Percentiles rank a stretch among this genome's conserved stretches.
Conservation (phyloP, 2,329 filamentous ascomycete genomes). For the Graphium sp. region DNA sequence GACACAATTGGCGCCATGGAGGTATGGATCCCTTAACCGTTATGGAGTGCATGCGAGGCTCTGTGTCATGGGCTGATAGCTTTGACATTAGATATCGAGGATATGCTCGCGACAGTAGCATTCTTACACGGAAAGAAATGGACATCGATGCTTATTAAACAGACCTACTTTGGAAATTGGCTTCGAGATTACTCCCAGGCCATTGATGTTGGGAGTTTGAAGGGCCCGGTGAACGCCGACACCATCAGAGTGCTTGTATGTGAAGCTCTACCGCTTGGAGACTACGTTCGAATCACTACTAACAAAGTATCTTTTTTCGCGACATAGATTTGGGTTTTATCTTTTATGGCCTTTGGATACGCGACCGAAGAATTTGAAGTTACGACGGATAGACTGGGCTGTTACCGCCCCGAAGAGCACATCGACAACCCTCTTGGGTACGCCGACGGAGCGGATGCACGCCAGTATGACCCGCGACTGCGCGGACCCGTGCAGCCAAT, state of each 20-base stretch:
- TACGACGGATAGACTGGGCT: conserved; percentile 57
- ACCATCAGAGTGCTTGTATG: conserved; percentile 57
- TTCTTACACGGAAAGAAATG: conserved; percentile 74
- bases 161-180: conserved; percentile 80
- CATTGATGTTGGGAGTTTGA: conserved; percentile 64
- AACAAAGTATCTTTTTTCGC: conserved; percentile 1
- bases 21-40: conserved; percentile 17
- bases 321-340: conserved; percentile 33
- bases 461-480: conserved; percentile 64
- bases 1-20: conserved; percentile 54
- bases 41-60: too few relatives aligned
- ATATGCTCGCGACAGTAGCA: conserved; percentile 61
- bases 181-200: conserved; percentile 74
- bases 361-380: conserved; percentile 69
- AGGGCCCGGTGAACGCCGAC: conserved; percentile 53
- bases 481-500: conserved; percentile 58
- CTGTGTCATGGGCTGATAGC: background rate
- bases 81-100: conserved; percentile 49
- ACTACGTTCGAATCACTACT: background rate
- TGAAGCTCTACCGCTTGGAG: background rate
- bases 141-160: conserved; percentile 62
- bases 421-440: conserved; percentile 69
- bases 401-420: conserved; percentile 57
- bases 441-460: conserved; percentile 60
- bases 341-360: conserved; percentile 53